Base-by-base conservation (phyloP, 2,329 filamentous ascomycete genomes). In the Colletotrichum navitas region DNA sequence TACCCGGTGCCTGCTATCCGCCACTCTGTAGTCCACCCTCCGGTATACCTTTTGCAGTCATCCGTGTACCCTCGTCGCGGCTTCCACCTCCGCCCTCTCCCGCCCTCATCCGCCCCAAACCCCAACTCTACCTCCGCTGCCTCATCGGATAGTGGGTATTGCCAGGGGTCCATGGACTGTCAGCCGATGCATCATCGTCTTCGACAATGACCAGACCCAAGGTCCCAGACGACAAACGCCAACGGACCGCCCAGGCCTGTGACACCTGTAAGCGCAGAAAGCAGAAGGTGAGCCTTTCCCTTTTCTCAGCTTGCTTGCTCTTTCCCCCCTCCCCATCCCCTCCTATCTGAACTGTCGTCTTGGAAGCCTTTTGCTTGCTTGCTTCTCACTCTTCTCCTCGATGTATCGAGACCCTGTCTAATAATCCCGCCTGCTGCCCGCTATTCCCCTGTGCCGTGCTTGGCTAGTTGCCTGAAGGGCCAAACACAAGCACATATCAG, bases 201-300 rank as follows among this genome's bases (percentile, higher is more conserved):
- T 52, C 71, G 45, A 71, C 58, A 63, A 83, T 88, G 88, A 86
- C 86, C 75, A 84, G 87, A 75, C 84, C 84, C 62, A 88, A 85
- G 78, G 86, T 90, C 71, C 83, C 86, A 41, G 84, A 85, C 75
- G 88, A 91, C 74, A 88, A 90, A 79, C 85, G 90, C 74, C 87
- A 89, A 80, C 87, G 90, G 75, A 91, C 87, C 63, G 87, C 88
- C 34, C 87, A 89, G 75, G 90, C 90, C 51, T 92, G 90, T 78
- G 87, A 90, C 74, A 87, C 84, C 73, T 92, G 90, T 82, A 91
- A 90, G 80, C 85, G 86, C 71, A 86, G 90, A 73, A 92, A 92
- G 79, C 90, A 92, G 81, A 92, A 91, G 84, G 90, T 90, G 77
- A 83, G 86, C 76, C 39, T 29, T 47, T 36, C n/a, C 52, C 54